These are phyloP conservation scores for Rhytidiadelphus loreus DNA, from an alignment of 225 moss, liverwort and hornwort genomes.

Conservation along the genomic window DNA sequence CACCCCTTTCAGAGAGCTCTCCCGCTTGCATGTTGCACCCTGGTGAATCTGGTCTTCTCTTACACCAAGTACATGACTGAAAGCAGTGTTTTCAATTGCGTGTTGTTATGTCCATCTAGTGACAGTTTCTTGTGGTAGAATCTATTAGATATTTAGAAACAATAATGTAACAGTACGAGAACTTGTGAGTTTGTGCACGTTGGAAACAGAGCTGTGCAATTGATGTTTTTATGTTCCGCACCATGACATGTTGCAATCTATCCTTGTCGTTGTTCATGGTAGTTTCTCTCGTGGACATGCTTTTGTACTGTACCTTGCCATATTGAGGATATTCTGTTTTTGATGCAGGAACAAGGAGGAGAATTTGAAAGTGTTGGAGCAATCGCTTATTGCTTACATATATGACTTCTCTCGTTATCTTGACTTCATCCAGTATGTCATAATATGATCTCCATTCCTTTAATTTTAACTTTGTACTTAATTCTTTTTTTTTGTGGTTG, in stretches of 20 bases:
- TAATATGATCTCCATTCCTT: background rate
- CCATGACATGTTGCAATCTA: background rate
- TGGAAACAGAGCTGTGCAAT: background rate
- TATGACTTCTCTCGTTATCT: conserved; percentile 72
- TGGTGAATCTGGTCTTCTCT: background rate
- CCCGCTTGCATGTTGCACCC: background rate
- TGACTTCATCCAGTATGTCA: conserved; percentile 57
- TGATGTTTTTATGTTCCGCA: background rate
- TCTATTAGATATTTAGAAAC: background rate
- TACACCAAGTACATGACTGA: background rate
- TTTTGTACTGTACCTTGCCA: background rate
- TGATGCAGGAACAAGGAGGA: conserved; percentile 49
- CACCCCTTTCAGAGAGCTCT: background rate
- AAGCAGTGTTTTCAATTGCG: background rate
- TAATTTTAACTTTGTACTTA: background rate
- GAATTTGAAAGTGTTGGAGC: conserved; percentile 46
- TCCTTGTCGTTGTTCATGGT: background rate
- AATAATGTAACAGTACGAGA: background rate
- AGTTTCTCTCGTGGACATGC: background rate
- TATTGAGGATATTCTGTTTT: background rate
- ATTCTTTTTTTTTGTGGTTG: background rate
- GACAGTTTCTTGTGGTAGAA: background rate
- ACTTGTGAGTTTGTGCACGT: background rate
- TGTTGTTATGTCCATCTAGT: background rate
- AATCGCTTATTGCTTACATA: conserved; percentile 56